Evolutionary conservation across 805 yeast genomes (phyloP).

Genomic region (Starmerella vaccinii): DNA sequence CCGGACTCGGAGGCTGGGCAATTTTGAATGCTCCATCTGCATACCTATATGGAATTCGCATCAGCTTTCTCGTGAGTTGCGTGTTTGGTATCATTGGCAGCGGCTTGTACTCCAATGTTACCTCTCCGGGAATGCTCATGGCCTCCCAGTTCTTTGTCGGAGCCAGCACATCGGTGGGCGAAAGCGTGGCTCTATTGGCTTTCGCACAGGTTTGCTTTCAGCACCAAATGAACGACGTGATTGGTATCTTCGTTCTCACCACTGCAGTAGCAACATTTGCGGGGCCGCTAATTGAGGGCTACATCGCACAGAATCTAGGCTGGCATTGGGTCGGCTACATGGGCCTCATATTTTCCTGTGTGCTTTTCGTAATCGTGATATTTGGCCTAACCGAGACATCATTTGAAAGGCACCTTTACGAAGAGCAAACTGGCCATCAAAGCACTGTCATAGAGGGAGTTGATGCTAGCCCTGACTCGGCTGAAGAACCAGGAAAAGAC

Average conservation of each 20-base stretch:
- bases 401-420: slow-evolving; percentile 30
- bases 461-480: neutral
- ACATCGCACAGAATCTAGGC: slow-evolving; percentile 46
- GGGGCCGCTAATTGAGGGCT: slow-evolving; percentile 70
- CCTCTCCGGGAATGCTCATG: slow-evolving; percentile 47
- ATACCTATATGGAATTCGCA: slow-evolving; percentile 56
- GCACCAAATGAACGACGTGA: slow-evolving; percentile 62
- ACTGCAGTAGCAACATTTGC: slow-evolving; percentile 69
- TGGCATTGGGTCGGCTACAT: slow-evolving; percentile 72
- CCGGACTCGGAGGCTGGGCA: slow-evolving; percentile 56
- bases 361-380: slow-evolving; percentile 41
- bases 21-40: slow-evolving; percentile 57
- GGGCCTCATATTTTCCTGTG: slow-evolving; percentile 54
- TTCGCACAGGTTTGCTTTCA: slow-evolving; percentile 60
- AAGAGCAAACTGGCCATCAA: neutral
- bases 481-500: neutral
- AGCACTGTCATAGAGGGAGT: neutral
- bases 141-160: slow-evolving; percentile 71
- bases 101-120: slow-evolving; percentile 56
- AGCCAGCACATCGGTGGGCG: slow-evolving; percentile 63
- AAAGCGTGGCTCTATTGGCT: slow-evolving; percentile 57
- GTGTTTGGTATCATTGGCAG: slow-evolving; percentile 53
- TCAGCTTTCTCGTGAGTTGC: slow-evolving; percentile 52
- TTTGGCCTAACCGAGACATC: slow-evolving; percentile 62
- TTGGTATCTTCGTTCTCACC: slow-evolving; percentile 63